phyloP scores from a whole-genome alignment of 768 basidiomycete genomes.

The Podaxis rugospora region DNA sequence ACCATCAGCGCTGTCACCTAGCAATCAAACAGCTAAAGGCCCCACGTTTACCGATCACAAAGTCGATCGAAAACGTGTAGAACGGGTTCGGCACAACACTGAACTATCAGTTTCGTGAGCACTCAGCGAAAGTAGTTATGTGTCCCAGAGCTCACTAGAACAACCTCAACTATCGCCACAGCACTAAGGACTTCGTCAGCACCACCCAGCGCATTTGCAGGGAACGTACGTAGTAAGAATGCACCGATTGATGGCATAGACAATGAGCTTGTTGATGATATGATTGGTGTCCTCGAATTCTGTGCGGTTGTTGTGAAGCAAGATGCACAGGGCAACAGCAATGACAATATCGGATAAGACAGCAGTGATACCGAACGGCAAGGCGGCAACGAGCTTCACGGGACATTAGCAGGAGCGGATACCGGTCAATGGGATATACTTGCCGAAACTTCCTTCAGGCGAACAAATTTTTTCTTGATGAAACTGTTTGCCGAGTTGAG shows the following conservation, averaged over 20 bases:
- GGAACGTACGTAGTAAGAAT: conserved; percentile 44
- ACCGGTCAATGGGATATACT: conserved; percentile 3
- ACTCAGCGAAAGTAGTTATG: not conserved
- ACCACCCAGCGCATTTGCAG: not conserved
- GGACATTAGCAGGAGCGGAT: not conserved
- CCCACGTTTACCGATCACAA: conserved; percentile 46
- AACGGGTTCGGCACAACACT: conserved; percentile 36
- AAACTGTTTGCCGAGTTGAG: conserved; percentile 23
- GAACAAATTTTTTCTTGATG: conserved; percentile 30
- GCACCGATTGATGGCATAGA: conserved; percentile 48
- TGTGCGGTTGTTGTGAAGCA: conserved; percentile 36
- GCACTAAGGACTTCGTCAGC: conserved; percentile 21
- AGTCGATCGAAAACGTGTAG: conserved; percentile 46
- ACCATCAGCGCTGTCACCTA: not conserved
- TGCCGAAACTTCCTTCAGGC: conserved; percentile 31
- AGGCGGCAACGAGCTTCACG: conserved; percentile 27
- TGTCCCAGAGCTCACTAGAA: conserved; percentile 23
- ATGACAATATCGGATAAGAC: conserved; percentile 45
- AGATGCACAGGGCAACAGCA: conserved; percentile 35
- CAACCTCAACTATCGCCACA: conserved; percentile 33
- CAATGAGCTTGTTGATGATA: conserved; percentile 40
- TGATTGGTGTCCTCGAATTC: conserved; percentile 37
- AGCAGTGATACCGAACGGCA: conserved; percentile 42
- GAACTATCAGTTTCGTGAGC: conserved; percentile 26
- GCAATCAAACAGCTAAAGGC: not conserved